Conservation (phyloP, 768 basidiomycete species). For the Boletus patriciae region DNA sequence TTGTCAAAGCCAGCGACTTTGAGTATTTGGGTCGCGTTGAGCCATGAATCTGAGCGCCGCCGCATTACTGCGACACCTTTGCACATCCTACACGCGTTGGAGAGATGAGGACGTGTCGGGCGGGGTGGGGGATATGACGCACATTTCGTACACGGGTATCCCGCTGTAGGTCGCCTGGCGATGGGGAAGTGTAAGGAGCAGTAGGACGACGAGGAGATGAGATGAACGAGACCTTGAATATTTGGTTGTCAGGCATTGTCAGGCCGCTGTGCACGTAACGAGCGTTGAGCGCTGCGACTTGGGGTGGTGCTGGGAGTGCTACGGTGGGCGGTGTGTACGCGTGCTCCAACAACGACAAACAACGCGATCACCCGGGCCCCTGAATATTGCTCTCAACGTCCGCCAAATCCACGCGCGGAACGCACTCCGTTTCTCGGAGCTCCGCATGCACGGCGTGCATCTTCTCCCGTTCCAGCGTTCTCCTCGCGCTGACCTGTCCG, state of each 20-base stretch:
- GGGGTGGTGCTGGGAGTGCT: conserved; percentile 19
- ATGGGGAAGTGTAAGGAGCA: conserved; percentile 4
- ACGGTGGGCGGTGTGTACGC: conserved; percentile 28
- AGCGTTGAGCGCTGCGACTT: conserved; percentile 1
- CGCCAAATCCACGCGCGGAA: background rate
- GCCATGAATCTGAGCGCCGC: conserved; percentile 91
- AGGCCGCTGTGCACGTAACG: conserved; percentile 9
- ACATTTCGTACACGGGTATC: conserved; percentile 93
- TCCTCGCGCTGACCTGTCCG: background rate
- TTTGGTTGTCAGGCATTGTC: conserved; percentile 77
- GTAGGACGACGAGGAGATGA: background rate
- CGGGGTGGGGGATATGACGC: conserved; percentile 41
- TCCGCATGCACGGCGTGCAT: background rate
- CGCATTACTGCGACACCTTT: conserved; percentile 98
- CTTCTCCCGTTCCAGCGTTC: background rate
- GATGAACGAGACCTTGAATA: conserved; percentile 70
- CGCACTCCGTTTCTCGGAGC: background rate
- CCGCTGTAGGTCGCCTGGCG: conserved; percentile 87
- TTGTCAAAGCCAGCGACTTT: conserved; percentile 99
- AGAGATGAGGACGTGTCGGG: conserved; percentile 34
- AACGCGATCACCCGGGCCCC: conserved; percentile 32
- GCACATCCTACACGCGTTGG: conserved; percentile 74
- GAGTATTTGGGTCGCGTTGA: conserved; percentile 98
- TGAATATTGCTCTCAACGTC: conserved; percentile 1
- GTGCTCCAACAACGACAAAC: conserved; percentile 43